A percentile compares a stretch with the other conserved stretches of the same genome.
Conservation (phyloP, 2,329 filamentous ascomycete species). For the Stachybotrys echinatus region DNA sequence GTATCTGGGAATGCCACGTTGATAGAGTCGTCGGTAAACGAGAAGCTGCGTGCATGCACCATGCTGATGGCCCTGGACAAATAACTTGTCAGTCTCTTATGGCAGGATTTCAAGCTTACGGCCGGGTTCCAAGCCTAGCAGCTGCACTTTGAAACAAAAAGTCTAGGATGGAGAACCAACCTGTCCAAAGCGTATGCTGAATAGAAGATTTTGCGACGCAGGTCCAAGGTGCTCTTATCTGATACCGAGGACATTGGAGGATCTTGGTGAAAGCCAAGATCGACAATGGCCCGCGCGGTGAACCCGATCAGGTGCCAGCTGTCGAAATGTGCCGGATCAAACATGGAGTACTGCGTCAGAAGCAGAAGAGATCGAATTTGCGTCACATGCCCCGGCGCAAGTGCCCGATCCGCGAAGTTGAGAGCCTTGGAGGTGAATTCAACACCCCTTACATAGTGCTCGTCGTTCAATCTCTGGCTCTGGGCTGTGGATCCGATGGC, state of each 20-base stretch:
- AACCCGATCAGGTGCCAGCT: constrained; percentile 92
- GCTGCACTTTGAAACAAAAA: neutral
- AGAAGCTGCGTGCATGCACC: constrained; percentile 81
- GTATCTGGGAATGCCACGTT: constrained; percentile 71
- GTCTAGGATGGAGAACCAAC: constrained; percentile 38
- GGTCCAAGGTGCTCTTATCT: constrained; percentile 65
- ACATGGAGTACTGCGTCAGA: constrained; percentile 81
- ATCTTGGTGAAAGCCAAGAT: constrained; percentile 90
- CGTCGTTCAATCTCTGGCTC: constrained; percentile 63
- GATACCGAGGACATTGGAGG: constrained; percentile 65
- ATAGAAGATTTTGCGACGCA: constrained; percentile 80
- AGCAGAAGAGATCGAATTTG: constrained; percentile 86
- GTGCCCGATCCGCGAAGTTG: constrained; percentile 71
- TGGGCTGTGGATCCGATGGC: constrained; percentile 74
- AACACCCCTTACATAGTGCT: constrained; percentile 53
- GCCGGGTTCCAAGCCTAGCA: too few relatives aligned
- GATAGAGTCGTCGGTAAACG: constrained; percentile 85
- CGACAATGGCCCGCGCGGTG: constrained; percentile 79
- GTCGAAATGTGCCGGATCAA: constrained; percentile 88
- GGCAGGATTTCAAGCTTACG: neutral
- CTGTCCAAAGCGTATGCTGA: constrained; percentile 87
- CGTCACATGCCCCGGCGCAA: constrained; percentile 76
- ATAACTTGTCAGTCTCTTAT: constrained; percentile 11
- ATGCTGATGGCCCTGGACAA: constrained; percentile 73
- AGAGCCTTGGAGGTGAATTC: constrained; percentile 61